Conservation (phyloP, 257 asterid species). For the Thymus mandschuricus region DNA sequence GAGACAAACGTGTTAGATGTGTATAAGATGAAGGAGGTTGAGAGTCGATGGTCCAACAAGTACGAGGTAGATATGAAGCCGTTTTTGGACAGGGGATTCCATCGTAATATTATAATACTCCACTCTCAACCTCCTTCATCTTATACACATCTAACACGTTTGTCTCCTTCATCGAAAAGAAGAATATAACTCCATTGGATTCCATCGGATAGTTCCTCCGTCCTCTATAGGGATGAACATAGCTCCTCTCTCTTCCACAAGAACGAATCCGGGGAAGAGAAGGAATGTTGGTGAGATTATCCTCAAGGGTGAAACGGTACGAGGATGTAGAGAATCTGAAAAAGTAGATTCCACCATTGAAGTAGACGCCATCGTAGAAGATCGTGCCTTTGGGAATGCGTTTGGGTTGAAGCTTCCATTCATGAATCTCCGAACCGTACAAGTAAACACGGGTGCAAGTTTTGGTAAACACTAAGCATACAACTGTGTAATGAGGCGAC, state of each 20-base stretch:
- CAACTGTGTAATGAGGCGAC: neutral
- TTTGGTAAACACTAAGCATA: neutral
- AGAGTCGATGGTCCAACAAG: constrained; percentile 9
- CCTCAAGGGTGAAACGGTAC: neutral
- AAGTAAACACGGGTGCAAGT: neutral
- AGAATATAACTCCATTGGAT: neutral
- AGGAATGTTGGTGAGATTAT: neutral
- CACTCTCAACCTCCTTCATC: neutral
- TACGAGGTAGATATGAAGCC: constrained; percentile 11
- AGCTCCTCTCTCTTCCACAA: too few species aligned
- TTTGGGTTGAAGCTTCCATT: neutral
- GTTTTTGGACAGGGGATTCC: neutral
- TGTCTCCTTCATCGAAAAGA: neutral
- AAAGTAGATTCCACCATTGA: constrained; percentile 22
- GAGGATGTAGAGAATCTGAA: neutral
- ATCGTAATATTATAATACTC: too few species aligned
- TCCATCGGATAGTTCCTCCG: neutral
- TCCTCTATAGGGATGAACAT: too few species aligned
- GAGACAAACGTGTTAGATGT: neutral
- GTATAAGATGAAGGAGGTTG: neutral
- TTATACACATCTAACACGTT: neutral
- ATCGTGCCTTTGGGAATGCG: too few species aligned
- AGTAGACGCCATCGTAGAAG: neutral
- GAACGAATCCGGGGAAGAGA: neutral
- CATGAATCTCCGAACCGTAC: neutral